Conservation (phyloP, 768 basidiomycete genomes). For the Thelephora aurantiotincta region DNA sequence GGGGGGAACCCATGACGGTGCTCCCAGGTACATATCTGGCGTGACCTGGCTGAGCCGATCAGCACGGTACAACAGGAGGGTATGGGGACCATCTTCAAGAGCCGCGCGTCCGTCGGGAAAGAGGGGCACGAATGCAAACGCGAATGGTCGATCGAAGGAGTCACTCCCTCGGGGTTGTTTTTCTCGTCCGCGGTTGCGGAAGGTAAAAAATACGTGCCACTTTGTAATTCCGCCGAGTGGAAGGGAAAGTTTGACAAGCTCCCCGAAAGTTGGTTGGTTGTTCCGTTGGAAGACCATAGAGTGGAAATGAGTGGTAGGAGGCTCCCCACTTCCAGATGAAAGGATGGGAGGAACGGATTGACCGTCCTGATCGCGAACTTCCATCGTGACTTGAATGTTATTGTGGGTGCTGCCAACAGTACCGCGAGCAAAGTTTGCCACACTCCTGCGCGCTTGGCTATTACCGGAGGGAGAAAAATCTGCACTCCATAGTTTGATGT, state of each 20-base stretch:
- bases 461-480: constrained; percentile 55
- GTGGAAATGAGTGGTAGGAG: constrained; percentile 63
- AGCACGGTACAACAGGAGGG: constrained; percentile 69
- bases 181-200: constrained; percentile 56
- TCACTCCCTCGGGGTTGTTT: constrained; percentile 29
- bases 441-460: constrained; percentile 36
- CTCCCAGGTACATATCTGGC: constrained; percentile 58
- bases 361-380: constrained; percentile 69
- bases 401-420: constrained; percentile 38
- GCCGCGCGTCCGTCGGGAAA: constrained; percentile 66
- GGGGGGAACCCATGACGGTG: constrained; percentile 42
- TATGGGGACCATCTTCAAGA: constrained; percentile 82
- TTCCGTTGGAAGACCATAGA: constrained; percentile 87
- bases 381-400: constrained; percentile 83
- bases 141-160: constrained; percentile 62
- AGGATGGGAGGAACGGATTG: constrained; percentile 54
- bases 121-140: constrained; percentile 85
- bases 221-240: constrained; percentile 51
- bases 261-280: constrained; percentile 83
- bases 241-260: constrained; percentile 79
- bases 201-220: constrained; percentile 93
- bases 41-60: constrained; percentile 52
- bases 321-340: constrained; percentile 77
- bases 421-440: constrained; percentile 44
- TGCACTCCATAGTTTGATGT: constrained; percentile 92